Evolutionary conservation across 495 filamentous ascomycete genomes (phyloP), one percentile per base, ranked within the genome.

Genomic region (Physcia stellaris): DNA sequence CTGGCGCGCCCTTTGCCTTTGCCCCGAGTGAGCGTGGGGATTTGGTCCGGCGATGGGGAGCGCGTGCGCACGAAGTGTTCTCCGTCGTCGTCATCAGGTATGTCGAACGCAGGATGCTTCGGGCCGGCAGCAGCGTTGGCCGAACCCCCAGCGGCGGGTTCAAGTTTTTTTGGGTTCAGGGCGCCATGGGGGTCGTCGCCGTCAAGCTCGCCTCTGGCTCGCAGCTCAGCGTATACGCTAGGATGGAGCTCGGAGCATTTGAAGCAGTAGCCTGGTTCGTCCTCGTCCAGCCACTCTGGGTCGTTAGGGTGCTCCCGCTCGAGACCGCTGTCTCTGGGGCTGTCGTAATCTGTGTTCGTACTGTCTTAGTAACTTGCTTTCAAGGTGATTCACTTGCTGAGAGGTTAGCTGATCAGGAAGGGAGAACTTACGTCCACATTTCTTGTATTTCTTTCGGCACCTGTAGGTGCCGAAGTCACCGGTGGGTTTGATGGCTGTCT

Each of bases 1-100:
- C 35, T 24, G 18, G 35, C 20, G 17, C 22, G 22, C n/a, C 35
- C 35, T 23, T 37, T 37, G 12, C 35, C 35, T 37, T 37, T 37
- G 19, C n/a, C 12, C 16, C 22, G 17, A 11, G n/a, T n/a, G n/a
- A n/a, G n/a, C n/a, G n/a, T n/a, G n/a, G n/a, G n/a, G n/a, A n/a
- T n/a, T n/a, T n/a, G n/a, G n/a, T n/a, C n/a, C n/a, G n/a, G n/a
- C n/a, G n/a, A n/a, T n/a, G n/a, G n/a, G n/a, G n/a, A n/a, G n/a
- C n/a, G n/a, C n/a, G n/a, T n/a, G n/a, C n/a, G n/a, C n/a, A n/a
- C n/a, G n/a, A n/a, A n/a, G n/a, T n/a, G n/a, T n/a, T n/a, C n/a
- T n/a, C 35, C 18, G 11, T 10, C n/a, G 21, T 37, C 35, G 28
- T 37, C 12, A 12, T 37, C 33, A n/a, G 33, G 19, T 16, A 21